Percentiles rank a stretch among this genome's conserved stretches.
Conservation (phyloP, 352 stramenopile genomes). For the Phytopythium ostracodes region DNA sequence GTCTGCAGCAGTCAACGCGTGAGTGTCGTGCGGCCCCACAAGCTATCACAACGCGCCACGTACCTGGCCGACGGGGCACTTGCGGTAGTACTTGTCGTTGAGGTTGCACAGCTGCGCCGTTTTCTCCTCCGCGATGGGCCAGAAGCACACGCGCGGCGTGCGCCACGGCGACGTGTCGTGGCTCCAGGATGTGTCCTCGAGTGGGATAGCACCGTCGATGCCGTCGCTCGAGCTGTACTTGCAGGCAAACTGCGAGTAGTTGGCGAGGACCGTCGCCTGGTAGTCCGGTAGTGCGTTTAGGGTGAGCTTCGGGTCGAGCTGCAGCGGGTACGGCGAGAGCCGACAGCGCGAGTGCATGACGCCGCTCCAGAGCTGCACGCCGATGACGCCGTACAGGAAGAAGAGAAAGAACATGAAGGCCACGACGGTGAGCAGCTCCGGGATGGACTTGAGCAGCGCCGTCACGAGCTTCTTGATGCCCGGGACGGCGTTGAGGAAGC, state of each 20-base stretch:
- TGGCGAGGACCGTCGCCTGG: constrained; percentile 21
- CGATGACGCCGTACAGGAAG: constrained; percentile 83
- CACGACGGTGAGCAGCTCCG: constrained; percentile 71
- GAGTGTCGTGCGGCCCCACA: no score
- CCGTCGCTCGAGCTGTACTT: constrained; percentile 10
- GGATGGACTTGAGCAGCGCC: constrained; percentile 70
- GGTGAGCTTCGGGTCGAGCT: constrained; percentile 30
- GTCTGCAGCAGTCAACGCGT: constrained; percentile 35
- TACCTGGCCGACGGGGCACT: constrained; percentile 30
- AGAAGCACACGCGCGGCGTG: constrained; percentile 76
- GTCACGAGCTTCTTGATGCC: constrained; percentile 59
- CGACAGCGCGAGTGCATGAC: constrained; percentile 63
- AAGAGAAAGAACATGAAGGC: constrained; percentile 81
- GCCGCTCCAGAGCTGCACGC: constrained; percentile 76
- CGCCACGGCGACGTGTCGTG: constrained; percentile 48
- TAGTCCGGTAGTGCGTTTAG: constrained; percentile 25
- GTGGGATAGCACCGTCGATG: constrained; percentile 14
- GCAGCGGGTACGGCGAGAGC: constrained; percentile 62
- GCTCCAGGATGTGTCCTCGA: constrained; percentile 26
- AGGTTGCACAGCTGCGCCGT: constrained; percentile 50
- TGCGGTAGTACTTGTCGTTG: constrained; percentile 13
- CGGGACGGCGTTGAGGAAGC: constrained; percentile 45
- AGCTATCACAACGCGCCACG: constrained; percentile 10
- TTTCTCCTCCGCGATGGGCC: constrained; percentile 76
- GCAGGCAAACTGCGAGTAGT: constrained; percentile 23